phyloP scores from a whole-genome alignment of 1,139 yeast species.

The Debaryomyces sp. region DNA sequence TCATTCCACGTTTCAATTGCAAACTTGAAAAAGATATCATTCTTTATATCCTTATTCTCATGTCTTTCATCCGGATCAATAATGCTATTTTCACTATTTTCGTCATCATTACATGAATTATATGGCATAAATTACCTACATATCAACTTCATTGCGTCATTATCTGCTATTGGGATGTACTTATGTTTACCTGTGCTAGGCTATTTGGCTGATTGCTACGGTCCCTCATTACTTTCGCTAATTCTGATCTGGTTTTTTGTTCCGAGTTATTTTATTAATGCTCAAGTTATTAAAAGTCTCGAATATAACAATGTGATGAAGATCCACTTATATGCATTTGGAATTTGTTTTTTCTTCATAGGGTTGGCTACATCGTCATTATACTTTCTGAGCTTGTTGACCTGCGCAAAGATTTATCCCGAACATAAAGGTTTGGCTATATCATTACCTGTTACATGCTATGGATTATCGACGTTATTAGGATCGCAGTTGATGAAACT shows the following conservation, averaged over 20 bases:
- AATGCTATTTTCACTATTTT: slow-evolving; percentile 75
- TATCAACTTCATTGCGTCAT: slow-evolving; percentile 76
- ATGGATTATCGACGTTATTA: slow-evolving; percentile 76
- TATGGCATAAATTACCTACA: slow-evolving; percentile 68
- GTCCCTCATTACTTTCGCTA: slow-evolving; percentile 74
- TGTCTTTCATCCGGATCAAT: slow-evolving; percentile 85
- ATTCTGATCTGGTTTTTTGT: slow-evolving; percentile 64
- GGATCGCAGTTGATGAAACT: slow-evolving; percentile 58
- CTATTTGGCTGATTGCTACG: slow-evolving; percentile 79
- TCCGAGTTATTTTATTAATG: slow-evolving; percentile 68
- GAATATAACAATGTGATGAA: slow-evolving; percentile 6
- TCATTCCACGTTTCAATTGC: slow-evolving; percentile 25
- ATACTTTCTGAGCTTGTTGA: slow-evolving; percentile 74
- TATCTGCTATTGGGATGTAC: slow-evolving; percentile 82
- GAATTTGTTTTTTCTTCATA: slow-evolving; percentile 49
- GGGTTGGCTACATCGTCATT: slow-evolving; percentile 84
- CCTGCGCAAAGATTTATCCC: slow-evolving; percentile 85
- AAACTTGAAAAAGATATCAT: slow-evolving; percentile 38
- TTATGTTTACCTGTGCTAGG: slow-evolving; percentile 84
- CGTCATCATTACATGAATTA: slow-evolving; percentile 63
- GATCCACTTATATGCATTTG: slow-evolving; percentile 25
- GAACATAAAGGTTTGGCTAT: slow-evolving; percentile 76
- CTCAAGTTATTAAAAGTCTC: slow-evolving; percentile 14
- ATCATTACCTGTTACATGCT: slow-evolving; percentile 84
- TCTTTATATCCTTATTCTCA: slow-evolving; percentile 44